Evolutionary conservation across 1,284 basidiomycete genomes (phyloP).

Genomic region (Malassezia vespertilionis): DNA sequence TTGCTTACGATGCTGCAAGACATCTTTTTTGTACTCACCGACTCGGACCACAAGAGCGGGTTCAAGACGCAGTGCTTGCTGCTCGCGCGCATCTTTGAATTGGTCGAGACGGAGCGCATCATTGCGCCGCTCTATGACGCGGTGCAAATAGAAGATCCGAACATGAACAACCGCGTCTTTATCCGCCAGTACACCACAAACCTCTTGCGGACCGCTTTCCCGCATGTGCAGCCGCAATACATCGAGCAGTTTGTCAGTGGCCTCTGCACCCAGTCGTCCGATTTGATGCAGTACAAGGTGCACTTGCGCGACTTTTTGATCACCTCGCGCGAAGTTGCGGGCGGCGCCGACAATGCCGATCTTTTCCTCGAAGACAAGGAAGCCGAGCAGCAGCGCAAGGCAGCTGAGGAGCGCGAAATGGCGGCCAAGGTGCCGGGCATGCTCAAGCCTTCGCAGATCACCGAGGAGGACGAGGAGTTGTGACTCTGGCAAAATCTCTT

Average conservation of each 20-base stretch:
- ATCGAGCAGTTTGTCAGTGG: constrained; percentile 55
- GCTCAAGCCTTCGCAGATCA: constrained; percentile 64
- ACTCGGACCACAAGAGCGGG: constrained; percentile 92
- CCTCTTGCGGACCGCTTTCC: constrained; percentile 50
- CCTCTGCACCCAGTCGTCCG: constrained; percentile 73
- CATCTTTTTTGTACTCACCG: constrained; percentile 92
- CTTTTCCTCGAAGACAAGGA: constrained; percentile 92
- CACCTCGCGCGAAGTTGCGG: constrained; percentile 53
- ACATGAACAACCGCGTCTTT: constrained; percentile 70
- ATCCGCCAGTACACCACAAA: constrained; percentile 79
- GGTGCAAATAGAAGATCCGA: constrained; percentile 58
- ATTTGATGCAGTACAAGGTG: constrained; percentile 66
- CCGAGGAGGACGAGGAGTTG: constrained; percentile 36
- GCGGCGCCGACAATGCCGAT: constrained; percentile 61
- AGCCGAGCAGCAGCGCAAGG: constrained; percentile 60
- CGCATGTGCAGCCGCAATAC: constrained; percentile 47
- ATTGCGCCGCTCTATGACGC: constrained; percentile 78
- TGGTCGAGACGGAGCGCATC: constrained; percentile 74
- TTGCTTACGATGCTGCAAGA: constrained; percentile 88
- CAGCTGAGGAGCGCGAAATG: constrained; percentile 69
- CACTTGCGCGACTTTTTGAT: constrained; percentile 64
- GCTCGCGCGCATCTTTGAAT: constrained; percentile 81
- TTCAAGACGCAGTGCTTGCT: constrained; percentile 47
- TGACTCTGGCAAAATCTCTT: constrained; percentile 41
- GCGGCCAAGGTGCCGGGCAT: constrained; percentile 95